A percentile compares a stretch with the other conserved stretches of the same genome.
phyloP scores from a whole-genome alignment of 108 stramenopile species.

The Skeletonema marinoi region DNA sequence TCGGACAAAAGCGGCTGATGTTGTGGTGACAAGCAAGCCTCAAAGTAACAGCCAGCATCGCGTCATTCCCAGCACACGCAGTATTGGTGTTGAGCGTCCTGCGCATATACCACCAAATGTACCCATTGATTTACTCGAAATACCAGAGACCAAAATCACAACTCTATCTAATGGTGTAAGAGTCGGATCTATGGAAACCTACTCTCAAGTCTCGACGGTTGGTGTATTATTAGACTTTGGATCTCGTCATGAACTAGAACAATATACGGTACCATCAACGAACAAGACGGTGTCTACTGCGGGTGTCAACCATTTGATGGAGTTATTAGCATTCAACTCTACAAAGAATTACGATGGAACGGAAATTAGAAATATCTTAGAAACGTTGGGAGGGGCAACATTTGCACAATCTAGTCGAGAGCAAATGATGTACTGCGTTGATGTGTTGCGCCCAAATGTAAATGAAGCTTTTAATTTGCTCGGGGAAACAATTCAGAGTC shows the following conservation, averaged over 20 bases:
- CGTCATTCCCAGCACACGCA: constrained; percentile 14
- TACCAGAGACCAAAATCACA: constrained; percentile 76
- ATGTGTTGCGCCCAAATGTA: constrained; percentile 90
- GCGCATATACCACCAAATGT: constrained; percentile 64
- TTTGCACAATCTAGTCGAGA: constrained; percentile 88
- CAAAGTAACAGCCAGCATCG: constrained; percentile 4
- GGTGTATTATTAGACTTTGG: constrained; percentile 80
- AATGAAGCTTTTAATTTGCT: constrained; percentile 78
- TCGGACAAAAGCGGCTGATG: constrained; percentile 45
- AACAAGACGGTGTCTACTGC: constrained; percentile 22
- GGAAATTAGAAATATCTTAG: constrained; percentile 59
- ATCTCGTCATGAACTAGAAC: constrained; percentile 72
- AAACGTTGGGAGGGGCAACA: constrained; percentile 74
- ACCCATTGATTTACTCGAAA: constrained; percentile 40
- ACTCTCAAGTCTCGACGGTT: constrained; percentile 77
- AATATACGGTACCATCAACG: neutral
- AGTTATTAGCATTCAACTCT: constrained; percentile 89
- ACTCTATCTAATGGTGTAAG: constrained; percentile 84
- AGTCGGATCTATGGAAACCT: constrained; percentile 88
- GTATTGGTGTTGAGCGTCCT: constrained; percentile 54
- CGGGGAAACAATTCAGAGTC: constrained; percentile 70
- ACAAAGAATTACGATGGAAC: constrained; percentile 49
- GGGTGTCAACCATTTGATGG: constrained; percentile 90
- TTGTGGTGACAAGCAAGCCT: constrained; percentile 6
- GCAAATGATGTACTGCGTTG: constrained; percentile 92